These are phyloP conservation scores for Emmonsiellopsis sp. DNA, from an alignment of 2,329 filamentous ascomycete species.

Conservation along the genomic window DNA sequence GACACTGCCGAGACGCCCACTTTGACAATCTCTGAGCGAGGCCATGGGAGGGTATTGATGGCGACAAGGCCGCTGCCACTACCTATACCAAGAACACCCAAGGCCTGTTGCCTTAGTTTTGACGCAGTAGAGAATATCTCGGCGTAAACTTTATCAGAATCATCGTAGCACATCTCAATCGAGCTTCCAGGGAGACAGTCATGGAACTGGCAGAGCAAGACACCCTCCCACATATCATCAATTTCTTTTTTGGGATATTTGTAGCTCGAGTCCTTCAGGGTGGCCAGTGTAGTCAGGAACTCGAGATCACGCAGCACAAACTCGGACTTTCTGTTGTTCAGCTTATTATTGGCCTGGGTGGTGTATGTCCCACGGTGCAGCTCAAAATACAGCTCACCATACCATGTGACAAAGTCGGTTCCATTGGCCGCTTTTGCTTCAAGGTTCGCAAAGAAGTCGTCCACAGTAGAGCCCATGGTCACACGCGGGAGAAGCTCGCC, in stretches of 20 bases:
- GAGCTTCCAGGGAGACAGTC: slow-evolving; percentile 91
- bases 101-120: slow-evolving; percentile 60
- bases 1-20: slow-evolving; percentile 37
- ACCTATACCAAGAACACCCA: slow-evolving; percentile 56
- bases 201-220: slow-evolving; percentile 92
- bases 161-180: slow-evolving; percentile 97
- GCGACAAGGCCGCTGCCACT: slow-evolving; percentile 46
- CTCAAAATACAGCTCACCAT: slow-evolving; percentile 96
- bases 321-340: slow-evolving; percentile 81
- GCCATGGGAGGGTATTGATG: slow-evolving; percentile 83
- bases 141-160: slow-evolving; percentile 82
- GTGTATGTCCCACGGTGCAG: slow-evolving; percentile 95
- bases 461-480: slow-evolving; percentile 80
- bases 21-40: slow-evolving; percentile 62
- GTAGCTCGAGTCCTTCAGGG: slow-evolving; percentile 59
- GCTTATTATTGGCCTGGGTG: slow-evolving; percentile 94
- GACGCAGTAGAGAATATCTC: slow-evolving; percentile 70
- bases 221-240: slow-evolving; percentile 89
- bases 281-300: slow-evolving; percentile 75
- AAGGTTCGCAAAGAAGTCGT: slow-evolving; percentile 84
- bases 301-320: slow-evolving; percentile 80
- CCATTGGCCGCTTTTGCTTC: slow-evolving; percentile 63
- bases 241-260: slow-evolving; percentile 91
- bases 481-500: slow-evolving; percentile 74
- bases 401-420: slow-evolving; percentile 82